Evolutionary conservation across 2,329 filamentous ascomycete species (phyloP), one percentile per base, ranked within the genome.

Genomic region (Trichoderma koningii): DNA sequence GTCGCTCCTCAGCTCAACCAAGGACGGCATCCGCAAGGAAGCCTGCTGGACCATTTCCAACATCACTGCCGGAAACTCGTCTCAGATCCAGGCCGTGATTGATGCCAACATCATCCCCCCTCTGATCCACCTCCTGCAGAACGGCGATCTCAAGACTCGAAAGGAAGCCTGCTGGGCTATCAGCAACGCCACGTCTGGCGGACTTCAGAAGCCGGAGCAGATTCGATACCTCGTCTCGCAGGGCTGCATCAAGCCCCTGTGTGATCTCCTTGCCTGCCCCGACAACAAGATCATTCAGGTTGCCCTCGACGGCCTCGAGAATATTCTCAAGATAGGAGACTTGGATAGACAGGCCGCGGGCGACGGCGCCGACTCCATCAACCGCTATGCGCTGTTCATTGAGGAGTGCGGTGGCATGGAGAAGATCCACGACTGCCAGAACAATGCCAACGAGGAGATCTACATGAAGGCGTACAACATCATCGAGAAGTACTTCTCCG

Each of bases 401-500:
- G 95, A 99, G 81, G 95, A 99, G 80, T 96, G 93, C 71, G 92
- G 93, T 74, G 95, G 95, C 70, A 99, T 99, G 95, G 95, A 98
- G 84, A 98, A 98, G 89, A 98, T 99, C 72, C 95, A 99, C 81
- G 94, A 98, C 73, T 98, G 95, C 87, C 95, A 99, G 84, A 97
- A 96, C 83, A 99, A 99, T 74, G 94, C 94, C 83, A 99, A 99
- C 81, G 95, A 99, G 82, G 95, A 99, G 81, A 99, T 99, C 73
- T 99, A 99, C 85, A 98, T 99, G 94, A 99, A 99, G 88, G 95
- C 95, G 0, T 99, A 98, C 86, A 98, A 96, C 86, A 99, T 99
- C 80, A 99, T 99, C 71, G 95, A 99, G 85, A 97, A 97, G 84
- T 99, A 99, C 86, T 99, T 99, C 83, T 97, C 93, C 0, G 95